Percentiles rank a stretch among this genome's conserved stretches.
Evolutionary conservation across 768 basidiomycete genomes (phyloP).

Genomic region (Termitomyces heimii): DNA sequence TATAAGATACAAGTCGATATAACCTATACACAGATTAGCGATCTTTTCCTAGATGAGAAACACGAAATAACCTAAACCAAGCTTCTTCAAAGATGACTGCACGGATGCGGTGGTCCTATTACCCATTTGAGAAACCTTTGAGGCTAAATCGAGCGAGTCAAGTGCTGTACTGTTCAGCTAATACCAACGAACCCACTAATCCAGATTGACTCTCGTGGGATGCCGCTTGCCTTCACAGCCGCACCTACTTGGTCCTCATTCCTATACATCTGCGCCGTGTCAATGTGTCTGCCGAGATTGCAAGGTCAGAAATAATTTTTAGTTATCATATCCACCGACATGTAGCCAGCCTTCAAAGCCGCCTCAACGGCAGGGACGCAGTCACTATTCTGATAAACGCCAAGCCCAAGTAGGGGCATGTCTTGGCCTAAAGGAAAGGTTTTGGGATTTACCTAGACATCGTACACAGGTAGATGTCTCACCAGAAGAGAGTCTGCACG

Average conservation of each 20-base stretch:
- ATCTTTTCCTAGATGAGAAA: background rate
- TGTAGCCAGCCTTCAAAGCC: slow-evolving; percentile 60
- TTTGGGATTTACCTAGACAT: background rate
- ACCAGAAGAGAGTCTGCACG: slow-evolving; percentile 12
- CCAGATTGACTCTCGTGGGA: slow-evolving; percentile 57
- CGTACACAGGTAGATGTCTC: background rate
- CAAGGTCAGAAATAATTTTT: background rate
- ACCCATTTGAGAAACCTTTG: slow-evolving; percentile 42
- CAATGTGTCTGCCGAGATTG: slow-evolving; percentile 47
- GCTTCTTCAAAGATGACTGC: slow-evolving; percentile 39
- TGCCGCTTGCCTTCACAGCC: slow-evolving; percentile 50
- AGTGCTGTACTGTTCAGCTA: background rate
- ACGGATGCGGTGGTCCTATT: slow-evolving; percentile 2
- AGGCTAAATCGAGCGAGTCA: slow-evolving; percentile 28
- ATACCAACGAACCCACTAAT: slow-evolving; percentile 40
- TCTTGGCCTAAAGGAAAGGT: slow-evolving; percentile 29
- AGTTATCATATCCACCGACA: slow-evolving; percentile 20
- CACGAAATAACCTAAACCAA: slow-evolving; percentile 47
- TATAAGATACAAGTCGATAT: slow-evolving; percentile 67
- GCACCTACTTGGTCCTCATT: slow-evolving; percentile 60
- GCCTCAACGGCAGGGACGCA: slow-evolving; percentile 48
- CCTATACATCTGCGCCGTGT: slow-evolving; percentile 63
- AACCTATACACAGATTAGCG: slow-evolving; percentile 16
- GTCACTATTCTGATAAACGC: slow-evolving; percentile 60
- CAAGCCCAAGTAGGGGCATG: slow-evolving; percentile 66